Evolutionary conservation across 208 protist species (phyloP).

Genomic region (Phytomonas sp.): DNA sequence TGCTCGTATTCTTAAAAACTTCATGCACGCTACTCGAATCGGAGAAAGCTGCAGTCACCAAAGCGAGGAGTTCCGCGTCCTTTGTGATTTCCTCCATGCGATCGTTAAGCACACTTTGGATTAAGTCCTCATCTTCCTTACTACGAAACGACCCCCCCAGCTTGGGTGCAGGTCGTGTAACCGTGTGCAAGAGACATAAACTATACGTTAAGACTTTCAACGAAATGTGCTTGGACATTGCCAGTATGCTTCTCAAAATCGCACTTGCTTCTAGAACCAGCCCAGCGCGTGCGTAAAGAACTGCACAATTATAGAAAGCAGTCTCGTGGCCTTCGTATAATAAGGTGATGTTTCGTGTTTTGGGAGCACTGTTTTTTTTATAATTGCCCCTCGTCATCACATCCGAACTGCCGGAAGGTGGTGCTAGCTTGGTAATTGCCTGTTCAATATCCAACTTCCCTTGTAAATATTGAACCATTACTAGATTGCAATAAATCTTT

Average conservation of each 20-base stretch:
- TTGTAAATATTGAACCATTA: slow-evolving; percentile 54
- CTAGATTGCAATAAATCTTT: slow-evolving; percentile 79
- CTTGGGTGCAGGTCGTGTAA: slow-evolving; percentile 42
- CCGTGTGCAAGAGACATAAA: slow-evolving; percentile 75
- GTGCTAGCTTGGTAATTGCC: slow-evolving; percentile 28
- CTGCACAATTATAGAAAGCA: slow-evolving; percentile 66
- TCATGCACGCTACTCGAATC: slow-evolving; percentile 72
- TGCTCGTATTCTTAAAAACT: slow-evolving; percentile 35
- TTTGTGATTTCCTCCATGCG: slow-evolving; percentile 30
- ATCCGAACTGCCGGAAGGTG: slow-evolving; percentile 16
- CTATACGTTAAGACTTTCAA: slow-evolving; percentile 37
- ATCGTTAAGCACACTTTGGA: slow-evolving; percentile 53
- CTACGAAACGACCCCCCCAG: slow-evolving; percentile 36
- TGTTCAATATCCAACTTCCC: slow-evolving; percentile 44
- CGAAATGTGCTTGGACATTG: slow-evolving; percentile 41
- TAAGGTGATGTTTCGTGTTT: slow-evolving; percentile 27
- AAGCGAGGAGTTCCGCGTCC: slow-evolving; percentile 34
- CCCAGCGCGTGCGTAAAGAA: slow-evolving; percentile 56
- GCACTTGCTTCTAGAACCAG: slow-evolving; percentile 44
- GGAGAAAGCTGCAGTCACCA: slow-evolving; percentile 58
- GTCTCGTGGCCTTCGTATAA: slow-evolving; percentile 81
- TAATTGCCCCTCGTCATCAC: slow-evolving; percentile 10
- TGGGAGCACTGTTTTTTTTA: slow-evolving; percentile 15
- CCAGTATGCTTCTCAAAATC: slow-evolving; percentile 67
- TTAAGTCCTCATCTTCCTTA: slow-evolving; percentile 65